A percentile compares a stretch with the other conserved stretches of the same genome.
phyloP scores from a whole-genome alignment of 2,329 filamentous ascomycete genomes.

The Diaporthe nobilis region DNA sequence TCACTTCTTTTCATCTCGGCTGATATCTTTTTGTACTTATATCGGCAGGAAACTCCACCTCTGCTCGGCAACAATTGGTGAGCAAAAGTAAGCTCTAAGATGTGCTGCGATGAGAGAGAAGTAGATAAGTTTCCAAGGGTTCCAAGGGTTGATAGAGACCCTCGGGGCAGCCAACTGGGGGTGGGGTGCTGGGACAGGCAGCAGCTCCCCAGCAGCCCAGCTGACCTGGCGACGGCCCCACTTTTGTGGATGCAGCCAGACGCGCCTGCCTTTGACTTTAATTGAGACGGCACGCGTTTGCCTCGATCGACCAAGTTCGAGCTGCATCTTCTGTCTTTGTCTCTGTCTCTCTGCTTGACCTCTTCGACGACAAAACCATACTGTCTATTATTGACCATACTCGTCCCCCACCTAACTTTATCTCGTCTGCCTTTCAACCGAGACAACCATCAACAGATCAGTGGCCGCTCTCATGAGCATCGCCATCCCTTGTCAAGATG shows the following conservation, averaged over 20 bases:
- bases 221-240: constrained; percentile 26
- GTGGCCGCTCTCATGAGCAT: constrained; percentile 36
- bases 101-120: not conserved
- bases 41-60: not conserved
- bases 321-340: not conserved
- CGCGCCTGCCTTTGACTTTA: constrained; percentile 28
- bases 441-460: not conserved
- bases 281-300: constrained; percentile 26
- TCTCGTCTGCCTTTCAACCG: not conserved
- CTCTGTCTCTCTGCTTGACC: not conserved
- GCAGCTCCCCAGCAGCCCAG: constrained; percentile 5
- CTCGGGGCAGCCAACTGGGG: not conserved
- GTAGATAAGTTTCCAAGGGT: not conserved
- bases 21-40: not conserved
- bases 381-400: not conserved
- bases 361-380: not conserved
- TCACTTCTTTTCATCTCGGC: not conserved
- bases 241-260: constrained; percentile 3
- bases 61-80: not conserved
- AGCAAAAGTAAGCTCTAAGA: not conserved
- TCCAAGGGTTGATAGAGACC: not conserved
- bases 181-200: not conserved
- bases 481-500: constrained; percentile 56
- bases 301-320: not conserved
- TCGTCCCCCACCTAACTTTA: not conserved